Evolutionary conservation across 768 basidiomycete species (phyloP).

Genomic region (Favolaschia claudopus): DNA sequence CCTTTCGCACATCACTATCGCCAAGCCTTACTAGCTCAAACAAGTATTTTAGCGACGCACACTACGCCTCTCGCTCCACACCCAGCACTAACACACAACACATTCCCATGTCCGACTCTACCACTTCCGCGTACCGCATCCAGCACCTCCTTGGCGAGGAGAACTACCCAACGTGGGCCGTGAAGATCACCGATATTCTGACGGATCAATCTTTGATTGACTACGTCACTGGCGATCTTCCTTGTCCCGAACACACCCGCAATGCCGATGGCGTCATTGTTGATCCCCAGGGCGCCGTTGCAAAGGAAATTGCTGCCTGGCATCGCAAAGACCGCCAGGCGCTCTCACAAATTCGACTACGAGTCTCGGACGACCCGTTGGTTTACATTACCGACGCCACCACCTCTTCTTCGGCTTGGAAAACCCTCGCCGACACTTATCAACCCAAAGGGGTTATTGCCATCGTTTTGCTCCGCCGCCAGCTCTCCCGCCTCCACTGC

Average conservation of each 20-base stretch:
- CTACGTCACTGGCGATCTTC: not conserved
- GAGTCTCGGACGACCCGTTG: conserved; percentile 26
- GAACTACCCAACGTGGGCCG: not conserved
- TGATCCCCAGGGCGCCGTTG: not conserved
- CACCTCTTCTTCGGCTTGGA: conserved; percentile 38
- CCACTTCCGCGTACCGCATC: not conserved
- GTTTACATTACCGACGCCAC: conserved; percentile 35
- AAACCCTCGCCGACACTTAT: conserved; percentile 36
- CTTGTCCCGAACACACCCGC: not conserved
- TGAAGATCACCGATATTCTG: conserved; percentile 9
- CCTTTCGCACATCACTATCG: no score
- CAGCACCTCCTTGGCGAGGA: conserved; percentile 4
- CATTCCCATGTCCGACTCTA: not conserved
- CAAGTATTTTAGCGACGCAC: no score
- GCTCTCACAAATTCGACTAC: conserved; percentile 38
- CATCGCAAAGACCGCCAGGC: conserved; percentile 38
- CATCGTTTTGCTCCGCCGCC: conserved; percentile 32
- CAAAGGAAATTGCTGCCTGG: not conserved
- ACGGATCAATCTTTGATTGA: not conserved
- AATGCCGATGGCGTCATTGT: not conserved
- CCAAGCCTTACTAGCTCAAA: no score
- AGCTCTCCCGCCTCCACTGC: conserved; percentile 34
- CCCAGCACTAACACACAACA: not conserved
- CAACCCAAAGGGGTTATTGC: conserved; percentile 37
- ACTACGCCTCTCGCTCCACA: not conserved